These are phyloP conservation scores for Aureobasidium sp. DNA, from an alignment of 2,329 filamentous ascomycete genomes.

Conservation along the genomic window DNA sequence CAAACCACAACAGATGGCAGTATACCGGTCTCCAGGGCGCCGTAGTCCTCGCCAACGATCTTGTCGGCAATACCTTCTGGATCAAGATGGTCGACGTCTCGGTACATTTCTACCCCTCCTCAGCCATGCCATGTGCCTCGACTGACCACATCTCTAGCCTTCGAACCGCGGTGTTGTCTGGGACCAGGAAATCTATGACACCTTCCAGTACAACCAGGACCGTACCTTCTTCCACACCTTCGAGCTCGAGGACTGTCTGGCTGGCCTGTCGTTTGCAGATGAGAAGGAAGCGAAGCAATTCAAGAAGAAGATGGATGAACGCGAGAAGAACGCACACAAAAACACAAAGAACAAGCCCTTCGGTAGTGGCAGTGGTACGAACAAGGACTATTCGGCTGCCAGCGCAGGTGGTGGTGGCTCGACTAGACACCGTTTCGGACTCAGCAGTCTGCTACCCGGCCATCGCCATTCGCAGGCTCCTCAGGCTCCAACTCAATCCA, in stretches of 20 bases:
- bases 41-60: slow-evolving; percentile 81
- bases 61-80: slow-evolving; percentile 95
- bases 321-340: slow-evolving; percentile 92
- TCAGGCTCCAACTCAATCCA: slow-evolving; percentile 39
- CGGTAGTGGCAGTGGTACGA: slow-evolving; percentile 34
- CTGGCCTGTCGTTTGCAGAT: slow-evolving; percentile 85
- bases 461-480: slow-evolving; percentile 43
- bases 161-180: slow-evolving; percentile 80
- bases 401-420: slow-evolving; percentile 23
- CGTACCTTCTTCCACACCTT: slow-evolving; percentile 97
- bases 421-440: slow-evolving; percentile 43
- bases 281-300: slow-evolving; percentile 97
- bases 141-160: slow-evolving; percentile 45
- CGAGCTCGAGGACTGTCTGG: slow-evolving; percentile 86
- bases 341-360: slow-evolving; percentile 75
- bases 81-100: slow-evolving; percentile 96
- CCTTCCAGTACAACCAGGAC: slow-evolving; percentile 92
- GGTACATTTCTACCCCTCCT: slow-evolving; percentile 46
- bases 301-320: slow-evolving; percentile 93
- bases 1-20: slow-evolving; percentile 78
- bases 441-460: slow-evolving; percentile 43
- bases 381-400: slow-evolving; percentile 27
- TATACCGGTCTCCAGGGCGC: slow-evolving; percentile 92
- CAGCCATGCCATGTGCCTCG: background rate
- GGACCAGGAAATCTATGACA: slow-evolving; percentile 97